These are phyloP conservation scores for Passalora sequoiae DNA, from an alignment of 2,329 filamentous ascomycete genomes.

Conservation along the genomic window DNA sequence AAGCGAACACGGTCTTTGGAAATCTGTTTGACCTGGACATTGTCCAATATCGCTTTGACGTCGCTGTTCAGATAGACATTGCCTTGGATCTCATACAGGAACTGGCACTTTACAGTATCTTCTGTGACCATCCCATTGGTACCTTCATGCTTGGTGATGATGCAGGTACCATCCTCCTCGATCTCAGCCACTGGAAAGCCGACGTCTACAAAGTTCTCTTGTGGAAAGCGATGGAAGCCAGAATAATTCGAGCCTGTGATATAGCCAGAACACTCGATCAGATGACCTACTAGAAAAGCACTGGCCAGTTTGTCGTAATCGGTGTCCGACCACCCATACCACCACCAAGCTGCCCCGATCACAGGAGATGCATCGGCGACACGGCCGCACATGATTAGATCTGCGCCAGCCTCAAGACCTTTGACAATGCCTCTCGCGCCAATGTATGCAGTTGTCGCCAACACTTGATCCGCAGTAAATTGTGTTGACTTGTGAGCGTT, in stretches of 20 bases:
- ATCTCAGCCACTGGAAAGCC: constrained; percentile 29
- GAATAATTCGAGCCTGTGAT: constrained; percentile 37
- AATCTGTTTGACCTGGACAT: constrained; percentile 47
- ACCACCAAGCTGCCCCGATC: constrained; percentile 38
- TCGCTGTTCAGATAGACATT: constrained; percentile 53
- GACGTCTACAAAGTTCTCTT: constrained; percentile 28
- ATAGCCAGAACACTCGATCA: constrained; percentile 38
- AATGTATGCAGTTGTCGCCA: constrained; percentile 34
- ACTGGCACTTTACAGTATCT: constrained; percentile 47
- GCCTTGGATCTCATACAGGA: constrained; percentile 50
- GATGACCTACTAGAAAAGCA: constrained; percentile 36
- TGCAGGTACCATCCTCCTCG: constrained; percentile 29
- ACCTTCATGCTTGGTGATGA: constrained; percentile 30
- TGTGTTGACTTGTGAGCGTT: neutral
- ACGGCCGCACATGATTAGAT: constrained; percentile 39
- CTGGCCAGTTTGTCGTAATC: constrained; percentile 35
- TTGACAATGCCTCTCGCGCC: constrained; percentile 38
- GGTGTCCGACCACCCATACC: constrained; percentile 36
- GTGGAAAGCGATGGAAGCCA: constrained; percentile 35
- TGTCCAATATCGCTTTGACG: constrained; percentile 46
- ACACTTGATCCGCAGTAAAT: constrained; percentile 5
- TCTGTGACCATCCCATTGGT: constrained; percentile 35
- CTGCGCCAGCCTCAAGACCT: constrained; percentile 35
- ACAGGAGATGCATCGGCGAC: constrained; percentile 38
- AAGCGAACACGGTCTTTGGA: constrained; percentile 45